Percentiles rank a stretch among this genome's conserved stretches.
Conservation (phyloP, 2,329 filamentous ascomycete genomes). For the Botrytis medusae region DNA sequence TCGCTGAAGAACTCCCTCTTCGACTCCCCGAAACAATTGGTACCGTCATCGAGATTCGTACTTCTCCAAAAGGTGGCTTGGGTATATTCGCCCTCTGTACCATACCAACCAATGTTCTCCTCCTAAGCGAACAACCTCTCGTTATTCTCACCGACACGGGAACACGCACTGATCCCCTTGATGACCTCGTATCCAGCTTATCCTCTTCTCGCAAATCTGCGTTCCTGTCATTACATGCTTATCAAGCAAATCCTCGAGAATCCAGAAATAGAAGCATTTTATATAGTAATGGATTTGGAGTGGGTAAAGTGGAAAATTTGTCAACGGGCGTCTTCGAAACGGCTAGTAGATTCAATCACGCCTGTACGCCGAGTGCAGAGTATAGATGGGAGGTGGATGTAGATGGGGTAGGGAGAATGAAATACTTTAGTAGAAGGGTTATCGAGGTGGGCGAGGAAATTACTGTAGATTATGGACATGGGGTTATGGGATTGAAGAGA, state of each 20-base stretch:
- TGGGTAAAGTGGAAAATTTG: conserved; percentile 21
- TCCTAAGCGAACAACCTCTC: conserved; percentile 33
- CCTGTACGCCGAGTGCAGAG: conserved; percentile 31
- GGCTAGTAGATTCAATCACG: conserved; percentile 27
- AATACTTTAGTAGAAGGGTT: conserved; percentile 31
- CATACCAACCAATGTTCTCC: conserved; percentile 27
- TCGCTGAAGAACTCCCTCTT: conserved; percentile 19
- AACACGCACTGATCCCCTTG: conserved; percentile 27
- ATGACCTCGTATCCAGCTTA: conserved; percentile 25
- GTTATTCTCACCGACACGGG: conserved; percentile 29
- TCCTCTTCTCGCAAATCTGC: conserved; percentile 22
- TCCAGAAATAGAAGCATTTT: conserved; percentile 29
- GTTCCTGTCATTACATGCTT: conserved; percentile 27
- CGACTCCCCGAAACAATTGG: conserved; percentile 32
- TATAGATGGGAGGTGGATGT: conserved; percentile 31
- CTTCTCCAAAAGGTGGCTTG: conserved; percentile 28
- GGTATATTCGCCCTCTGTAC: conserved; percentile 32
- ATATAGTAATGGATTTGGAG: conserved; percentile 33
- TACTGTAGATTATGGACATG: conserved; percentile 36
- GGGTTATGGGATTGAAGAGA: conserved; percentile 25
- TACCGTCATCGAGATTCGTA: conserved; percentile 28
- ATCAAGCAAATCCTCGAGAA: conserved; percentile 25
- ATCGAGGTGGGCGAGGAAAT: conserved; percentile 35
- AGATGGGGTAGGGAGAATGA: conserved; percentile 24
- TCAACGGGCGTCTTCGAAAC: conserved; percentile 33